phyloP scores from a whole-genome alignment of 73 alveolate genomes.

The Paramecium pentaurelia region DNA sequence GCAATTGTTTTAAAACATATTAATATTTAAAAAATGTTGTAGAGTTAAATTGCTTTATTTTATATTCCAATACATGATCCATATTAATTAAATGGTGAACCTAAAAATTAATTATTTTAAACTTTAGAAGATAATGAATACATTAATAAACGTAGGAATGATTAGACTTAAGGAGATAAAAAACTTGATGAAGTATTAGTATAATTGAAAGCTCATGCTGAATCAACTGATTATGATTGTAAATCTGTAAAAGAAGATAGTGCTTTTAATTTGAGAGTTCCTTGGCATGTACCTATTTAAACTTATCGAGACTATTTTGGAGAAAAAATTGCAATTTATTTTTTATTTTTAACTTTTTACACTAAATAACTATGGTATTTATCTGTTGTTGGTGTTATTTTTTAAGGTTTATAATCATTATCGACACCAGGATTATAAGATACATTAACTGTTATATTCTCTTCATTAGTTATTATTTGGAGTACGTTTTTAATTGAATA shows the following conservation, averaged over 20 bases:
- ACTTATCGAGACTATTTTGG: constrained; percentile 63
- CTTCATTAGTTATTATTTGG: constrained; percentile 60
- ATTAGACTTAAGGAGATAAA: background rate
- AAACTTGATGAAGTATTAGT: constrained; percentile 8
- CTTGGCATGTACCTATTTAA: constrained; percentile 45
- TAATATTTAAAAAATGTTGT: constrained; percentile 17
- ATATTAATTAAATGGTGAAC: constrained; percentile 35
- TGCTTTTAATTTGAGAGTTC: background rate
- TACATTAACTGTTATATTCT: constrained; percentile 16
- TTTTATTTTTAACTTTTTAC: constrained; percentile 36
- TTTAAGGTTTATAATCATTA: background rate
- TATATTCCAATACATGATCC: constrained; percentile 56
- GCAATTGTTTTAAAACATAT: constrained; percentile 10
- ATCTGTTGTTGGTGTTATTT: constrained; percentile 34
- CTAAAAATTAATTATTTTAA: background rate
- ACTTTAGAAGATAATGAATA: background rate
- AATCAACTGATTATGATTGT: constrained; percentile 51
- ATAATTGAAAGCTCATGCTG: constrained; percentile 34
- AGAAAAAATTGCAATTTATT: constrained; percentile 62
- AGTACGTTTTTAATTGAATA: constrained; percentile 60
- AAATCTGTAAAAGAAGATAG: background rate
- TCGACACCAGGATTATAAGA: constrained; percentile 16
- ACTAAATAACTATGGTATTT: constrained; percentile 46
- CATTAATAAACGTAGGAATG: constrained; percentile 14
- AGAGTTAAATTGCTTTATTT: background rate